Base-by-base conservation (phyloP, 129 eudicot genomes). In the Flaveria brownii region DNA sequence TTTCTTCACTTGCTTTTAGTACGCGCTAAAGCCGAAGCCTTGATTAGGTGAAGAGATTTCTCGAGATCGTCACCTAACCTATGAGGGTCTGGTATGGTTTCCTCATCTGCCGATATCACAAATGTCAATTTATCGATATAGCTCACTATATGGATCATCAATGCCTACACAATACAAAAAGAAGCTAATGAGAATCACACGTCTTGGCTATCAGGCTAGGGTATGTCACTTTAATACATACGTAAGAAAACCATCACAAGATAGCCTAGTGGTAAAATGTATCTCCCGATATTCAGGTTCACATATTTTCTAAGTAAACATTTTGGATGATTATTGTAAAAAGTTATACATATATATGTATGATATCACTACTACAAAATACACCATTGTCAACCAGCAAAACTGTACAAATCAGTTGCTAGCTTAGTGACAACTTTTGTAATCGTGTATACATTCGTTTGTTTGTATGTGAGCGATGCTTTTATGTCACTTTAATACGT, bases 141-240 rank as follows among this genome's bases (percentile, higher is more conserved):
- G 62, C 85, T 85, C 51, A 74, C 60, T 22, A 74, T 72, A 62
- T 85, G 88, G 64, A 85, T 77, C 88, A 85, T 85, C 75, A 81
- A 45, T 55, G 85, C 78, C 88, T 85, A 73, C 85, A 60, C 41
- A 36, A 49, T 41, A 39, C 8, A 36, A n/a, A 8, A 1, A 2
- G 3, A 17, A n/a, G 18, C 15, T 66, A 36, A 25, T 41, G 42
- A 66, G 16, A 36, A 6, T 30, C 3, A 11, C 14, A 28, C 22
- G 1, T 61, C 2, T 23, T 42, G 47, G 47, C 47, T 9, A 7
- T 42, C 47, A 9, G 11, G 47, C 47, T 6, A 42, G 11, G 8
- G 47, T 28, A 28, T 28, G 16, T 49, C 16, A 49, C 17, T 49
- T 49, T 36, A 36, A 36, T 36, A 36, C 41, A 5, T 36, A 3